Percentiles rank a stretch among this genome's conserved stretches.
Conservation (phyloP, 140 eudicot genomes). For the Stevia rebaudiana region DNA sequence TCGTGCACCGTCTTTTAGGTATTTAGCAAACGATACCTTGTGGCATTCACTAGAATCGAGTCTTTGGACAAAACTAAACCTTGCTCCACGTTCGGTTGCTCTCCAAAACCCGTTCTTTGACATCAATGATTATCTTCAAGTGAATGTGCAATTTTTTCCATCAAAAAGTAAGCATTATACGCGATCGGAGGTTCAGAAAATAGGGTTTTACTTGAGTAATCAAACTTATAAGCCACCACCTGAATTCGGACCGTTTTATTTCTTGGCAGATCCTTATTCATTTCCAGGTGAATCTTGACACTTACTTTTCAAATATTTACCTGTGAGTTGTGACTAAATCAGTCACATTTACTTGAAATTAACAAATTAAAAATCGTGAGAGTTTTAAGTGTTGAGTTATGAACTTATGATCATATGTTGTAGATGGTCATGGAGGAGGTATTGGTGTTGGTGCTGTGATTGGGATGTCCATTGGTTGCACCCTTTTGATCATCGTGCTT, state of each 20-base stretch:
- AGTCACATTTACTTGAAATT: neutral
- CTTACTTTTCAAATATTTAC: neutral
- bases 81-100: conserved; percentile 66
- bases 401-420: conserved; percentile 14
- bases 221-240: conserved; percentile 87
- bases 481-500: conserved; percentile 54
- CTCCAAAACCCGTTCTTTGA: conserved; percentile 66
- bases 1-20: conserved; percentile 74
- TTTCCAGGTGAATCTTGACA: conserved; percentile 50
- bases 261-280: conserved; percentile 58
- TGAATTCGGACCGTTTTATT: conserved; percentile 77
- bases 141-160: conserved; percentile 66
- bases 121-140: conserved; percentile 65
- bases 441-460: conserved; percentile 33
- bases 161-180: conserved; percentile 51
- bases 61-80: conserved; percentile 62
- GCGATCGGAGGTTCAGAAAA: conserved; percentile 54
- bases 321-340: neutral
- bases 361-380: neutral
- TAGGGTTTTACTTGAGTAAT: conserved; percentile 74
- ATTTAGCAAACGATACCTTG: conserved; percentile 46
- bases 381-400: neutral
- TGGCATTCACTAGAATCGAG: conserved; percentile 76
- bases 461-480: conserved; percentile 57
- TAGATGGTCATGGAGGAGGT: conserved; percentile 41